A percentile compares a stretch with the other conserved stretches of the same genome.
Evolutionary conservation across 1,284 basidiomycete genomes (phyloP).

Genomic region (Tylopilus sp.): DNA sequence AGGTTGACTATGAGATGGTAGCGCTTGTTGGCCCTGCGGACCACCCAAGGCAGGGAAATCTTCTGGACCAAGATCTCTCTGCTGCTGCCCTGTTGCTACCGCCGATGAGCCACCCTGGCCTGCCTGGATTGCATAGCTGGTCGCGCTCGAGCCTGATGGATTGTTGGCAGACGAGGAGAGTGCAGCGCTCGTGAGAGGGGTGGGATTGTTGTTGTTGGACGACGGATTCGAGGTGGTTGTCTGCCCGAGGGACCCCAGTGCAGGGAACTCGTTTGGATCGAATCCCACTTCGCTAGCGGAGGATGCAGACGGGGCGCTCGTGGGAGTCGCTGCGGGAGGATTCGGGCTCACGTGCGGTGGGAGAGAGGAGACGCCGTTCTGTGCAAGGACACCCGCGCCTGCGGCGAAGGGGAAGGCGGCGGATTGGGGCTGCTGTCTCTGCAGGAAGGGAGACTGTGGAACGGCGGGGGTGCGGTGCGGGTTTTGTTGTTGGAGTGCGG

Average conservation of each 20-base stretch:
- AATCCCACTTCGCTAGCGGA: slow-evolving; percentile 74
- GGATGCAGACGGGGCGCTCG: slow-evolving; percentile 54
- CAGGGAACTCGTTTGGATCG: slow-evolving; percentile 84
- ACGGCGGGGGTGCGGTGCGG: slow-evolving; percentile 58
- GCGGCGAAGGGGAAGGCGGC: slow-evolving; percentile 54
- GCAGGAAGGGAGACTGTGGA: slow-evolving; percentile 65
- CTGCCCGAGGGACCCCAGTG: slow-evolving; percentile 62
- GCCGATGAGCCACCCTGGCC: slow-evolving; percentile 54
- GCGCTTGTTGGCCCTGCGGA: slow-evolving; percentile 37
- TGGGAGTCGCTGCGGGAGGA: slow-evolving; percentile 42
- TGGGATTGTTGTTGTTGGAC: slow-evolving; percentile 36
- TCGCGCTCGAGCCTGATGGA: slow-evolving; percentile 36
- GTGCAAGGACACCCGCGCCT: slow-evolving; percentile 44
- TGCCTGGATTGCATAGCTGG: slow-evolving; percentile 75
- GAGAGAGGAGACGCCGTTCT: slow-evolving; percentile 54
- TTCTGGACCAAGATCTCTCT: slow-evolving; percentile 74
- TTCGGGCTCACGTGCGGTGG: slow-evolving; percentile 56
- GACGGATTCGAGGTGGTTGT: slow-evolving; percentile 36
- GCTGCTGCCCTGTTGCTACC: slow-evolving; percentile 42
- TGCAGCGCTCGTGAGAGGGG: slow-evolving; percentile 15
- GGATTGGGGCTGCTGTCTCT: slow-evolving; percentile 51
- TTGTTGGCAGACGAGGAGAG: slow-evolving; percentile 38
- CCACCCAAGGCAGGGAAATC: slow-evolving; percentile 83
- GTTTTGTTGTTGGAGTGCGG: slow-evolving; percentile 52
- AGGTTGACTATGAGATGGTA: slow-evolving; percentile 34